phyloP scores from a whole-genome alignment of 2,329 filamentous ascomycete genomes.

The Monilinia aucupariae region DNA sequence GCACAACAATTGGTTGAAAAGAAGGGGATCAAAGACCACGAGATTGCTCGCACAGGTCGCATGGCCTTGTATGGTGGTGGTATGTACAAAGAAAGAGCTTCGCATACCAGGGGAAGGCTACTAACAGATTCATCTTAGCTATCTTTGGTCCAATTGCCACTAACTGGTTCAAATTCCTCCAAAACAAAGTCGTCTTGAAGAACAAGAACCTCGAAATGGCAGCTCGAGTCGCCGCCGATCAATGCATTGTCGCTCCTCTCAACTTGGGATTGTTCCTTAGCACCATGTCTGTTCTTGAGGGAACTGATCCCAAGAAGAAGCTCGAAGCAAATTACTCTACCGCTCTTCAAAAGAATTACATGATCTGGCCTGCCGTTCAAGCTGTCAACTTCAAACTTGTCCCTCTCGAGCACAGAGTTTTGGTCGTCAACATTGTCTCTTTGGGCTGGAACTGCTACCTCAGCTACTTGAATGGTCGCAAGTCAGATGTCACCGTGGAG shows the following conservation, averaged over 20 bases:
- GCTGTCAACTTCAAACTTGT: constrained; percentile 65
- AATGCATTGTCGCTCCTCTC: constrained; percentile 58
- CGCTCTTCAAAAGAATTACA: constrained; percentile 63
- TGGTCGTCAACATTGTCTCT: constrained; percentile 65
- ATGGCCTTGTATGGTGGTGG: constrained; percentile 77
- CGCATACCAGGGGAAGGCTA: background rate
- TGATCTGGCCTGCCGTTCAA: constrained; percentile 66
- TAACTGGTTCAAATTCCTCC: constrained; percentile 64
- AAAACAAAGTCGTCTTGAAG: constrained; percentile 52
- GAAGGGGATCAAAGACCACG: constrained; percentile 70
- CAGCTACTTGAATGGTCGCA: constrained; percentile 34
- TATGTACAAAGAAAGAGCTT: constrained; percentile 2
- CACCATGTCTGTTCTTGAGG: constrained; percentile 63
- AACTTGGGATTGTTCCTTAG: constrained; percentile 62
- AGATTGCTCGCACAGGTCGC: constrained; percentile 63
- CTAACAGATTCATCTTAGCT: constrained; percentile 36
- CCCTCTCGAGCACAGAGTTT: constrained; percentile 61
- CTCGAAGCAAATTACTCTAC: constrained; percentile 53
- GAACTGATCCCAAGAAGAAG: constrained; percentile 54
- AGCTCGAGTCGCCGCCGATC: constrained; percentile 59
- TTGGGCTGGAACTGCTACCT: constrained; percentile 48
- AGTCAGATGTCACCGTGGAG: constrained; percentile 6
- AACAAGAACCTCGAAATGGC: constrained; percentile 54
- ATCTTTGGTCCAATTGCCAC: constrained; percentile 68
- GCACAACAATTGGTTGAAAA: constrained; percentile 89